Evolutionary conservation across 129 eudicot species (phyloP).

Genomic region (Flaveria ramosissima): DNA sequence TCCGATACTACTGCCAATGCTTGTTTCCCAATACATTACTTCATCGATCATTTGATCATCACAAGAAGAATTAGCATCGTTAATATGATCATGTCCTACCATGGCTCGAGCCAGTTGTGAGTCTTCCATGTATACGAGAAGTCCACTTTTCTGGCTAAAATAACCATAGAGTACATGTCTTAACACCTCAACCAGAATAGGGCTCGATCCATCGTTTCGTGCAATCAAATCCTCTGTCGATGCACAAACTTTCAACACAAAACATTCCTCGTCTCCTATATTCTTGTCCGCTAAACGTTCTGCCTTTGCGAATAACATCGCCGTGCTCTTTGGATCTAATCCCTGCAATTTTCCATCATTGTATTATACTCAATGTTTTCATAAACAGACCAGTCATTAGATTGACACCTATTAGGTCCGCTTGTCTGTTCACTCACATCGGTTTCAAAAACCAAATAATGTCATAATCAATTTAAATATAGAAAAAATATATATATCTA

Average conservation of each 20-base stretch:
- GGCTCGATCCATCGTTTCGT: constrained; percentile 48
- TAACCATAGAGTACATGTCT: constrained; percentile 70
- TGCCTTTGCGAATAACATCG: constrained; percentile 51
- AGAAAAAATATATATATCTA: too few species aligned
- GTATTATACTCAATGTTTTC: background rate
- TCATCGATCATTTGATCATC: constrained; percentile 21
- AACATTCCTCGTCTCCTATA: constrained; percentile 68
- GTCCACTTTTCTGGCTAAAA: constrained; percentile 71
- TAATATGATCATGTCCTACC: background rate
- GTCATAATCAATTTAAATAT: too few species aligned
- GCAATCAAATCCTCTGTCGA: constrained; percentile 46
- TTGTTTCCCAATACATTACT: constrained; percentile 65
- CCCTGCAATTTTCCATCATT: constrained; percentile 45
- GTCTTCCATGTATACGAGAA: constrained; percentile 64
- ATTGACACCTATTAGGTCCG: too few species aligned
- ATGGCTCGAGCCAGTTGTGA: constrained; percentile 63
- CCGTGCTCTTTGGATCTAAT: constrained; percentile 64
- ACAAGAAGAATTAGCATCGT: background rate
- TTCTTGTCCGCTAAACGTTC: constrained; percentile 59
- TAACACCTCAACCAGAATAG: constrained; percentile 49
- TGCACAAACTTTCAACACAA: constrained; percentile 59
- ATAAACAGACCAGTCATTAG: too few species aligned
- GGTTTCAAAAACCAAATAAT: too few species aligned
- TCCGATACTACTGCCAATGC: constrained; percentile 60
- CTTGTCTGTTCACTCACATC: too few species aligned